phyloP scores from a whole-genome alignment of 75 land plant species.

The Cupressus sempervirens region DNA sequence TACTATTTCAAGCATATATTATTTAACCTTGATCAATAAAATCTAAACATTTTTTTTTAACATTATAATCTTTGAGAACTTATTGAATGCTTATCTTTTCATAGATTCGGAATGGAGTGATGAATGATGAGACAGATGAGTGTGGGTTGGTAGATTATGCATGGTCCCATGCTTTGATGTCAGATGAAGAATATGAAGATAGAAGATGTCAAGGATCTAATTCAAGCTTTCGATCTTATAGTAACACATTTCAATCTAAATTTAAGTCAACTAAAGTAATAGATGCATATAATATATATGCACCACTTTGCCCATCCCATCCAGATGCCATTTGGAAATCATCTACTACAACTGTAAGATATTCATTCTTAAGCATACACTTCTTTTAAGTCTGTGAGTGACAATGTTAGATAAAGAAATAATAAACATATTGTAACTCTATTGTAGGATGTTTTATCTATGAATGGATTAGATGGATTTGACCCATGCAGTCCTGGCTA shows the following conservation, averaged over 20 bases:
- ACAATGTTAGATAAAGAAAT: too few species aligned
- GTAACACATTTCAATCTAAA: not conserved
- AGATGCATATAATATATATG: not conserved
- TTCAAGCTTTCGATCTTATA: not conserved
- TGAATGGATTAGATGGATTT: not conserved
- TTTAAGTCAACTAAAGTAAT: not conserved
- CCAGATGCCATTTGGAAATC: not conserved
- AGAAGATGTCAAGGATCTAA: not conserved
- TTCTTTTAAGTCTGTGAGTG: too few species aligned
- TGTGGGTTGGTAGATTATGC: conserved; percentile 46
- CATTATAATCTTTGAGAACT: too few species aligned
- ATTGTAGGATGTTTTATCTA: not conserved
- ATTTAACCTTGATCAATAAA: too few species aligned
- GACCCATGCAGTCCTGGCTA: conserved; percentile 48
- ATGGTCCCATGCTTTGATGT: conserved; percentile 55
- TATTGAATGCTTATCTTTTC: too few species aligned
- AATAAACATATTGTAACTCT: not conserved
- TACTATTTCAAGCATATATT: too few species aligned
- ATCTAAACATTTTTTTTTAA: too few species aligned
- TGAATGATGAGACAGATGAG: conserved; percentile 41
- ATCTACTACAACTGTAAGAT: not conserved
- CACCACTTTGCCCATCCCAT: not conserved
- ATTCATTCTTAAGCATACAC: not conserved
- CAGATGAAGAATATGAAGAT: conserved; percentile 24
- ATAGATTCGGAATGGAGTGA: conserved; percentile 48